Conservation (phyloP, 352 stramenopile genomes). For the Globisporangium emineosum region DNA sequence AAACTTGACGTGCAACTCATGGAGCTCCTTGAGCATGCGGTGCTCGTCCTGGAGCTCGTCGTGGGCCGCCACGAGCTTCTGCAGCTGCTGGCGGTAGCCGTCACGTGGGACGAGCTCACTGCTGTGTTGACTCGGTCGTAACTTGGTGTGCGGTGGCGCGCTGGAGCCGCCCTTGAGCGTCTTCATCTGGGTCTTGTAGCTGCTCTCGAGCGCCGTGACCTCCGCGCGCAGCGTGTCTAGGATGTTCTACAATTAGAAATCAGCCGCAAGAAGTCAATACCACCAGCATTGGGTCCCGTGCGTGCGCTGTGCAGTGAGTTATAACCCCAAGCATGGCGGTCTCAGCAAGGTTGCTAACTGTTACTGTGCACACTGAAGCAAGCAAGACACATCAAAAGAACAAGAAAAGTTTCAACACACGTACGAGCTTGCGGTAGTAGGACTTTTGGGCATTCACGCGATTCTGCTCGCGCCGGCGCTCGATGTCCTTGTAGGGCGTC, state of each 20-base stretch:
- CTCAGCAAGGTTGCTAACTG: background rate
- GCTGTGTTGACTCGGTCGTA: background rate
- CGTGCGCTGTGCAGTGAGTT: background rate
- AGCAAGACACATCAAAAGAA: background rate
- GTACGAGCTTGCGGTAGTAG: constrained; percentile 35
- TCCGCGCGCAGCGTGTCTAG: constrained; percentile 25
- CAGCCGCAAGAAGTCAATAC: background rate
- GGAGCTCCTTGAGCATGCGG: constrained; percentile 16
- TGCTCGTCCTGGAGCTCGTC: constrained; percentile 24
- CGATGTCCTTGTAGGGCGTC: constrained; percentile 20
- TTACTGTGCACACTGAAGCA: background rate
- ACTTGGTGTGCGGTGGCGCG: background rate
- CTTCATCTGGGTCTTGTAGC: constrained; percentile 23
- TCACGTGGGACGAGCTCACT: background rate
- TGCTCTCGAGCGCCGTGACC: constrained; percentile 25
- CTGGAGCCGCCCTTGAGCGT: constrained; percentile 5
- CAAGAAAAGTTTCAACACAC: background rate
- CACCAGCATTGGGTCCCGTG: background rate
- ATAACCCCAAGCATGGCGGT: no score
- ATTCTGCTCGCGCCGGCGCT: constrained; percentile 37
- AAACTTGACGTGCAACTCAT: constrained; percentile 23
- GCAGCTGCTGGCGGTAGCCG: constrained; percentile 8
- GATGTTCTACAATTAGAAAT: constrained; percentile 16
- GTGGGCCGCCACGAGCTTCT: constrained; percentile 21
- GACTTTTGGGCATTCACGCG: constrained; percentile 34